These are phyloP conservation scores for Aspergillus heteromorphus DNA, from an alignment of 495 filamentous ascomycete species.

Conservation along the genomic window DNA sequence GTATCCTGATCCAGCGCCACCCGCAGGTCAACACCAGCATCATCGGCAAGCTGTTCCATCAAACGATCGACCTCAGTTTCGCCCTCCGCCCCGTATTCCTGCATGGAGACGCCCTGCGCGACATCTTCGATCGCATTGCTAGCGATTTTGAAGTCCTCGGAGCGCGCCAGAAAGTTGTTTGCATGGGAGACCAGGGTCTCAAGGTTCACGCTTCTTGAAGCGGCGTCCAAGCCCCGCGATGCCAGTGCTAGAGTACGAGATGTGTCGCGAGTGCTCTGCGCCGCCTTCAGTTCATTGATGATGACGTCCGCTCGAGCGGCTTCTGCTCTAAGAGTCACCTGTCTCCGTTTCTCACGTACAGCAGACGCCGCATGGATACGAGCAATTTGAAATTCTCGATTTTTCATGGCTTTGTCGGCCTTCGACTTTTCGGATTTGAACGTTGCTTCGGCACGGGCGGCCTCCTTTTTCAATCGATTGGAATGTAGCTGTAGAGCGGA, in stretches of 20 bases:
- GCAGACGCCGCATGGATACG: slow-evolving; percentile 45
- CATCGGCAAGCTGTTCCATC: slow-evolving; percentile 46
- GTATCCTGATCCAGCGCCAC: slow-evolving; percentile 34
- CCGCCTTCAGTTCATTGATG: slow-evolving; percentile 47
- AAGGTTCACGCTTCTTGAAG: slow-evolving; percentile 41
- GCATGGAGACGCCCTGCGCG: slow-evolving; percentile 41
- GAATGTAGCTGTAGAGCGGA: slow-evolving; percentile 34
- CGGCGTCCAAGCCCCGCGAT: slow-evolving; percentile 39
- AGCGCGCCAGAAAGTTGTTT: slow-evolving; percentile 43
- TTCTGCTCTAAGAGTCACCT: slow-evolving; percentile 41
- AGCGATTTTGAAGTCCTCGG: slow-evolving; percentile 46
- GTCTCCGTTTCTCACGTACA: slow-evolving; percentile 43
- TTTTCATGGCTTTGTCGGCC: slow-evolving; percentile 46
- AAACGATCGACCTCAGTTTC: slow-evolving; percentile 42
- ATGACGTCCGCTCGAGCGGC: slow-evolving; percentile 45
- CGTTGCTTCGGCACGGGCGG: slow-evolving; percentile 39
- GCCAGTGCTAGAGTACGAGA: slow-evolving; percentile 41
- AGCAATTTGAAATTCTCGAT: slow-evolving; percentile 46
- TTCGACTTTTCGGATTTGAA: slow-evolving; percentile 46
- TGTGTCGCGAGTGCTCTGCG: slow-evolving; percentile 43
- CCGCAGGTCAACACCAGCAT: slow-evolving; percentile 43
- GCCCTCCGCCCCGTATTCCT: slow-evolving; percentile 45
- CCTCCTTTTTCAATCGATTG: slow-evolving; percentile 45
- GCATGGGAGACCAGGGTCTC: slow-evolving; percentile 41
- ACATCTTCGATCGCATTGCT: slow-evolving; percentile 44